A percentile compares a stretch with the other conserved stretches of the same genome.
Conservation (phyloP, 208 protist species). For the Leishmania major region DNA sequence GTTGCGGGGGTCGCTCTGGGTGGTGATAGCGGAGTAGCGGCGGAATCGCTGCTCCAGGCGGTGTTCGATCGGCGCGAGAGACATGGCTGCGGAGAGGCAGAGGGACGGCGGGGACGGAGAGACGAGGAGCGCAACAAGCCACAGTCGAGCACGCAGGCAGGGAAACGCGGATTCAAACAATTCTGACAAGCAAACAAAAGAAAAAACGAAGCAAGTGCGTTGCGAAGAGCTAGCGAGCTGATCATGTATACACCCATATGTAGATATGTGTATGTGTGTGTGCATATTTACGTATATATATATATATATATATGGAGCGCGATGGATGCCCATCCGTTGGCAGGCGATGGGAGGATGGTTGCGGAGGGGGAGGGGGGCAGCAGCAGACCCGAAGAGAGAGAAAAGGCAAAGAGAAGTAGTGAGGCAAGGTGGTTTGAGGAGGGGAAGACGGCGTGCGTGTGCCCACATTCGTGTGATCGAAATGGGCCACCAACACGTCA, state of each 20-base stretch:
- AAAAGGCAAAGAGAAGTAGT: neutral
- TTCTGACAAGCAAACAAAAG: too few species aligned
- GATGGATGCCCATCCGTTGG: neutral
- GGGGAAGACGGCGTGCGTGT: neutral
- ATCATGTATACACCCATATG: too few species aligned
- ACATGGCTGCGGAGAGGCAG: neutral
- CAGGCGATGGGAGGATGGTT: neutral
- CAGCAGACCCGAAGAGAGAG: neutral
- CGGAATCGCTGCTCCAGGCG: conserved; percentile 74
- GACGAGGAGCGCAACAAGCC: neutral
- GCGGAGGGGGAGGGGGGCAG: too few species aligned
- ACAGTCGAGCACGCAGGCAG: too few species aligned
- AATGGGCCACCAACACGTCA: neutral
- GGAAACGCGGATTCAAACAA: too few species aligned
- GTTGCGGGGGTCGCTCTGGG: conserved; percentile 68
- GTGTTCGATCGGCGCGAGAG: conserved; percentile 42
- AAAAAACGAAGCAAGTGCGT: too few species aligned
- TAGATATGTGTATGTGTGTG: too few species aligned
- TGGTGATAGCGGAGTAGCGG: conserved; percentile 79
- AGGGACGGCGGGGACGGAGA: neutral
- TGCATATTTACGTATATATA: too few species aligned
- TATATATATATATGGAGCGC: too few species aligned
- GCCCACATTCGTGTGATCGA: neutral
- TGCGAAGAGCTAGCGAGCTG: too few species aligned
- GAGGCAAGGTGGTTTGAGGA: neutral